These are phyloP conservation scores for Voacanga thouarsii DNA, from an alignment of 257 asterid species.

Conservation along the genomic window DNA sequence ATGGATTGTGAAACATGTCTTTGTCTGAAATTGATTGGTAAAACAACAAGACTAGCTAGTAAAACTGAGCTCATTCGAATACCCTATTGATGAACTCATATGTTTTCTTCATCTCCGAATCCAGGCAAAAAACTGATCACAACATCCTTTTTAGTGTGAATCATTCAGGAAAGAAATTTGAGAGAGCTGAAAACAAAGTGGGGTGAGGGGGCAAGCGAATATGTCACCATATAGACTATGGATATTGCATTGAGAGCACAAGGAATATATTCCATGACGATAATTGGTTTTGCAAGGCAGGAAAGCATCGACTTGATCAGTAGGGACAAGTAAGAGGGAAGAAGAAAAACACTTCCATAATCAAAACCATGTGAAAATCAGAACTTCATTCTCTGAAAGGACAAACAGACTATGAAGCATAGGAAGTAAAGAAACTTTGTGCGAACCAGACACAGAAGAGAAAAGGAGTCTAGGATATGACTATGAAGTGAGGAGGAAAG, in stretches of 20 bases:
- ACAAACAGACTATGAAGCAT: not conserved
- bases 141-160: too few species aligned
- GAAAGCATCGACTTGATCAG: not conserved
- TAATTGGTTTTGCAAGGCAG: not conserved
- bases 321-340: not conserved
- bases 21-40: too few species aligned
- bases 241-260: not conserved
- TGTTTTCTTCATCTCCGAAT: too few species aligned
- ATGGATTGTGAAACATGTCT: not conserved
- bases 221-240: too few species aligned
- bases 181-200: too few species aligned
- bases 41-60: too few species aligned
- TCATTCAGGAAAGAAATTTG: too few species aligned
- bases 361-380: not conserved
- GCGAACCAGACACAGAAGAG: slow-evolving; percentile 5
- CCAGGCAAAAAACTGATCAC: too few species aligned
- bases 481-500: not conserved
- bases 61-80: too few species aligned
- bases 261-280: not conserved
- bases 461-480: not conserved
- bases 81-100: too few species aligned
- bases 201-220: too few species aligned
- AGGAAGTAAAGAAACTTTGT: not conserved
- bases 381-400: not conserved
- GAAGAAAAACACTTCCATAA: not conserved